phyloP scores from a whole-genome alignment of 441 rosid genomes.

The Arabidopsis lyrata region DNA sequence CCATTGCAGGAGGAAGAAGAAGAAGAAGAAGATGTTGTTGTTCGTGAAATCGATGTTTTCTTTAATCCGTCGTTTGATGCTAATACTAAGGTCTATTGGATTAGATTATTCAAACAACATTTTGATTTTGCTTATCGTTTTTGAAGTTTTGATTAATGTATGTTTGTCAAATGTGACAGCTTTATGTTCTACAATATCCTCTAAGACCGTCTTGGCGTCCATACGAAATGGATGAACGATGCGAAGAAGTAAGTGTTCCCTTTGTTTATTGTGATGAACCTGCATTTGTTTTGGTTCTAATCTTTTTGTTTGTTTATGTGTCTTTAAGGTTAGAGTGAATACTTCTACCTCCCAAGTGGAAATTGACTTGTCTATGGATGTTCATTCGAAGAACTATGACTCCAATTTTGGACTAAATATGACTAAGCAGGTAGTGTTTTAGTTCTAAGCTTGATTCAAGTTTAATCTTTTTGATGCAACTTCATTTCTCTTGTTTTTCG shows the following conservation, averaged over 20 bases:
- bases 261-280: neutral
- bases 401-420: conserved; percentile 49
- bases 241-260: conserved; percentile 63
- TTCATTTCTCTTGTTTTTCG: conserved; percentile 2
- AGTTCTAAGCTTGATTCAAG: conserved; percentile 30
- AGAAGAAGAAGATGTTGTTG: conserved; percentile 71
- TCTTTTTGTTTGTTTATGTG: conserved; percentile 25
- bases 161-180: conserved; percentile 49
- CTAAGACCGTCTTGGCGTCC: conserved; percentile 89
- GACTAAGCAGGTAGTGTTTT: conserved; percentile 66
- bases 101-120: conserved; percentile 10
- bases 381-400: conserved; percentile 64
- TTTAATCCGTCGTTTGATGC: conserved; percentile 66
- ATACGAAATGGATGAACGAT: conserved; percentile 82
- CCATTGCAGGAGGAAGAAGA: conserved; percentile 27
- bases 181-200: conserved; percentile 89
- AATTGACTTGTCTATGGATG: conserved; percentile 73
- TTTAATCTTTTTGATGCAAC: conserved; percentile 26
- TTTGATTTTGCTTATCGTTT: neutral
- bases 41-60: conserved; percentile 89
- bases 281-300: neutral
- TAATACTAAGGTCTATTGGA: conserved; percentile 54
- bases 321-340: conserved; percentile 80
- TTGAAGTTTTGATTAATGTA: neutral
- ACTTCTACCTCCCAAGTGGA: conserved; percentile 61